A percentile compares a stretch with the other conserved stretches of the same genome.
Conservation (phyloP, 139 green algal genomes). For the Pseudopediastrum boryanum region DNA sequence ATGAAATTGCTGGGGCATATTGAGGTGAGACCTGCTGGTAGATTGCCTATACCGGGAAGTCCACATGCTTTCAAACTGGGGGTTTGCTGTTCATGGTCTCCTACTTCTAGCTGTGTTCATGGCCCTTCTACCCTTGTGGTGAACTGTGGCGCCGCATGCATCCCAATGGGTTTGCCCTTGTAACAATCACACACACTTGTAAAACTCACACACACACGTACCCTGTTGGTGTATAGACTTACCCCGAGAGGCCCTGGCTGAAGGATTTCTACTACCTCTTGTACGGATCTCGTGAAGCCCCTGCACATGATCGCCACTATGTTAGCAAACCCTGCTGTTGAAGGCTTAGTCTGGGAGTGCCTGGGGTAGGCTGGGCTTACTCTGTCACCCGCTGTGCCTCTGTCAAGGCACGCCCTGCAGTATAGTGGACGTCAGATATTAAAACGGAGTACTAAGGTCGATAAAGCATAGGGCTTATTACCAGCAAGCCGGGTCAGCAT, state of each 20-base stretch:
- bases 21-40: too few species aligned
- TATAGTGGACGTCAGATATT: neutral
- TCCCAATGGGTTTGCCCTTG: neutral
- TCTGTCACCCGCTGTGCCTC: too few species aligned
- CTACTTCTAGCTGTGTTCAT: neutral
- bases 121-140: neutral
- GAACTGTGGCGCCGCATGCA: neutral
- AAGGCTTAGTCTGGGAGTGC: neutral
- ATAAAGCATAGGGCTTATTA: neutral
- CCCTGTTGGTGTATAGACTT: too few species aligned
- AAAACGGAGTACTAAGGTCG: neutral
- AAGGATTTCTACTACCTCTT: constrained; percentile 37
- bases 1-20: too few species aligned
- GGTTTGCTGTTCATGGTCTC: neutral
- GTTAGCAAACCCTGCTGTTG: constrained; percentile 1
- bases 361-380: too few species aligned
- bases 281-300: neutral
- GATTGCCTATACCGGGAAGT: too few species aligned
- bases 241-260: constrained; percentile 36
- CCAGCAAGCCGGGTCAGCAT: neutral
- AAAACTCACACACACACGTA: neutral
- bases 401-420: neutral
- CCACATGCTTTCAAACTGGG: too few species aligned
- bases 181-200: neutral
- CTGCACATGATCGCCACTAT: neutral